These are phyloP conservation scores for Pyricularia pennisetigena DNA, from an alignment of 2,329 filamentous ascomycete genomes.

Conservation along the genomic window DNA sequence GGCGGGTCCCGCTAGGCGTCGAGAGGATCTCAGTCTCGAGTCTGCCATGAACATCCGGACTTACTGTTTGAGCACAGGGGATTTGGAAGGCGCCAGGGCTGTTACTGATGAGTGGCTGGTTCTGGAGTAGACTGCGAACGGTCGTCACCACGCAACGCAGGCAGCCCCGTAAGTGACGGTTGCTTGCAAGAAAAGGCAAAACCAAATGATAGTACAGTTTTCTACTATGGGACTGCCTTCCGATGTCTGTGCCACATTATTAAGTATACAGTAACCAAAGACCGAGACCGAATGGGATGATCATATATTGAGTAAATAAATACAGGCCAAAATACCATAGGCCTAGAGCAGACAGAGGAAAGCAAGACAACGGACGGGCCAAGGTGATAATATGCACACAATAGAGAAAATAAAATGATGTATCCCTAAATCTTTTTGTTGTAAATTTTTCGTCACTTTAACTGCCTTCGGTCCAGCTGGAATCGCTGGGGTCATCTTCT, in stretches of 20 bases:
- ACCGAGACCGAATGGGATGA: background rate
- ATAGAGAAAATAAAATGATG: background rate
- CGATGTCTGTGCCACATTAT: background rate
- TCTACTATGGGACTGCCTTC: background rate
- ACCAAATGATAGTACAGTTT: background rate
- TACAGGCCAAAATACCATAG: background rate
- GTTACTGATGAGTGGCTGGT: conserved; percentile 53
- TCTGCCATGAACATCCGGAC: conserved; percentile 66
- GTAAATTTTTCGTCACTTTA: background rate
- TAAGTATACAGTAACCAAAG: background rate
- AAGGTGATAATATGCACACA: background rate
- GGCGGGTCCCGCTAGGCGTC: conserved; percentile 11
- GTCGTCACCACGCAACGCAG: background rate
- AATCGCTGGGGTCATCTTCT: background rate
- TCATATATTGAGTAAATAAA: background rate
- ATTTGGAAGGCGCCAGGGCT: conserved; percentile 46
- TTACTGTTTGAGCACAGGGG: conserved; percentile 55
- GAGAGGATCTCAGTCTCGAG: conserved; percentile 55
- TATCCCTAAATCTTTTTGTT: background rate
- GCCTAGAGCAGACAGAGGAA: background rate
- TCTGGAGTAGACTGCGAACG: conserved; percentile 15
- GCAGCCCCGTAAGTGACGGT: background rate
- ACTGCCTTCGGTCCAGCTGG: background rate
- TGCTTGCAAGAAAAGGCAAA: background rate
- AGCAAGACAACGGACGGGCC: background rate